Evolutionary conservation across 2,329 filamentous ascomycete species (phyloP).

Genomic region (Oidium heveae): DNA sequence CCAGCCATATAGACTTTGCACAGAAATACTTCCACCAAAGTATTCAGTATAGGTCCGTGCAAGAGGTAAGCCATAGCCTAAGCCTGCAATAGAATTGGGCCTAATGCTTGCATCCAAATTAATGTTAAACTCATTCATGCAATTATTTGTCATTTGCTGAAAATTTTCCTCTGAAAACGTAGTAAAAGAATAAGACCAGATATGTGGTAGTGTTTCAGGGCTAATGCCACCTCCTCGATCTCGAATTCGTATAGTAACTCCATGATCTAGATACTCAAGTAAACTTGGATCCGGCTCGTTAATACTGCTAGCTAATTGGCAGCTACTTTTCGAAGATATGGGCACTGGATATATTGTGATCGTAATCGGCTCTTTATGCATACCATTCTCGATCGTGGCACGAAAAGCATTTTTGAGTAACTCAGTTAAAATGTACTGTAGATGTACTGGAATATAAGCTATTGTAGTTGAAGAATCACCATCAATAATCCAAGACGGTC

Average conservation of each 20-base stretch:
- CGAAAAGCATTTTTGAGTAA: constrained; percentile 92
- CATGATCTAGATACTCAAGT: constrained; percentile 15
- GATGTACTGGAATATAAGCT: constrained; percentile 80
- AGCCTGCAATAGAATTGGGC: constrained; percentile 63
- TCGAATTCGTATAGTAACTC: constrained; percentile 83
- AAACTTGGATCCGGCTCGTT: not conserved
- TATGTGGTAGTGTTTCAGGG: constrained; percentile 57
- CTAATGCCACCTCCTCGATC: constrained; percentile 87
- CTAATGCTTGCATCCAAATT: constrained; percentile 49
- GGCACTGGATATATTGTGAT: constrained; percentile 63
- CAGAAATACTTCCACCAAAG: constrained; percentile 79
- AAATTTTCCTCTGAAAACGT: constrained; percentile 50
- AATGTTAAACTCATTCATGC: constrained; percentile 45
- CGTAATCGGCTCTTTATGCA: constrained; percentile 57
- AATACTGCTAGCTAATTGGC: not conserved
- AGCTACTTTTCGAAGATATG: constrained; percentile 3
- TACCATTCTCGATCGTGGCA: constrained; percentile 67
- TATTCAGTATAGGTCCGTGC: constrained; percentile 92
- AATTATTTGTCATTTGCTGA: constrained; percentile 19
- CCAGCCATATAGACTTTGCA: constrained; percentile 95
- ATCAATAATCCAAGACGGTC: constrained; percentile 56
- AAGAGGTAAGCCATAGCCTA: constrained; percentile 79
- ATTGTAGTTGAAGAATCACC: constrained; percentile 75
- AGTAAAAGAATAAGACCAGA: constrained; percentile 95
- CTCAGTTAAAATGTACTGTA: constrained; percentile 94